Percentiles rank a stretch among this genome's conserved stretches.
Evolutionary conservation across 768 basidiomycete species (phyloP).

Genomic region (Kwoniella pini): DNA sequence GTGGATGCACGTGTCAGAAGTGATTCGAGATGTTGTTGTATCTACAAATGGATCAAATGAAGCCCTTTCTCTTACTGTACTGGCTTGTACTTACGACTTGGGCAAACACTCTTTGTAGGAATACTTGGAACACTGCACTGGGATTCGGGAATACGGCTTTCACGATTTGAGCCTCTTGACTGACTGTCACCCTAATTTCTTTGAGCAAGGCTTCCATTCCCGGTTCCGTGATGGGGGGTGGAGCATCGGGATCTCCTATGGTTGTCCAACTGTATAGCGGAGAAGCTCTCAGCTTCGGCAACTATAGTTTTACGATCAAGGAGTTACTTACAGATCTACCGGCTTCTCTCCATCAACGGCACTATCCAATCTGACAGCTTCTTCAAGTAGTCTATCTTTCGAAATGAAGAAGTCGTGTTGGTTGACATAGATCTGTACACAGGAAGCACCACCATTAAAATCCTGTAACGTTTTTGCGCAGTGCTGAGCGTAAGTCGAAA

Average conservation of each 20-base stretch:
- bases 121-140: constrained; percentile 94
- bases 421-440: constrained; percentile 97
- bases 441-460: constrained; percentile 95
- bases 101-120: constrained; percentile 93
- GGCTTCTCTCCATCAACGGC: constrained; percentile 27
- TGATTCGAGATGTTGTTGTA: constrained; percentile 93
- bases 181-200: constrained; percentile 87
- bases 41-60: constrained; percentile 59
- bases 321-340: constrained; percentile 29
- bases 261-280: constrained; percentile 68
- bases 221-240: constrained; percentile 73
- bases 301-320: not conserved
- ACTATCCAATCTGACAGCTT: constrained; percentile 58
- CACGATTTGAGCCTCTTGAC: constrained; percentile 95
- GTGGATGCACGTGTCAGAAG: constrained; percentile 72
- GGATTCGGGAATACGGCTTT: constrained; percentile 98
- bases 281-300: not conserved
- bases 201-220: constrained; percentile 76
- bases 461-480: constrained; percentile 95
- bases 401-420: constrained; percentile 99
- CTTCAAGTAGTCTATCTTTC: constrained; percentile 69
- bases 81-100: constrained; percentile 72
- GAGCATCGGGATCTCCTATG: constrained; percentile 75
- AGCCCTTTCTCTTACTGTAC: not conserved
- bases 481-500: constrained; percentile 63